phyloP scores from a whole-genome alignment of 331 rosid species.

The Cucumis variabilis region DNA sequence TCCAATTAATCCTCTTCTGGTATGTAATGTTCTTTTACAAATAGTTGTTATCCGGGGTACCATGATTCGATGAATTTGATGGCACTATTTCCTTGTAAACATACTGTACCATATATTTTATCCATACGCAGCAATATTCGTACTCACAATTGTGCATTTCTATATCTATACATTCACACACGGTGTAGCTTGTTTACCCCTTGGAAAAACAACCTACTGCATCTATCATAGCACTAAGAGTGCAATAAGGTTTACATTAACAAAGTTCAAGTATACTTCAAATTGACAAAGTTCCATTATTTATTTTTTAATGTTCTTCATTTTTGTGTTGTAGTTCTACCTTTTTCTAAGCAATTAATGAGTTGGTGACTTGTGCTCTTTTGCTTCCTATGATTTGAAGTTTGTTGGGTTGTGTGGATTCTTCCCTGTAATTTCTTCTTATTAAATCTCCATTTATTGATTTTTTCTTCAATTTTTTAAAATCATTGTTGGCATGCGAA shows the following conservation, averaged over 20 bases:
- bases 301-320: background rate
- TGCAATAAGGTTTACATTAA: no score
- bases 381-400: background rate
- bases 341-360: background rate
- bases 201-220: no score
- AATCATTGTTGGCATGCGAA: background rate
- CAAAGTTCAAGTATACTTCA: no score
- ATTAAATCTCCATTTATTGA: background rate
- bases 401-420: background rate
- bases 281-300: no score
- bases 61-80: background rate
- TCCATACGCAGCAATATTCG: no score
- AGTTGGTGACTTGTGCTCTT: background rate
- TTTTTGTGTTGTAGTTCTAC: background rate
- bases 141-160: no score
- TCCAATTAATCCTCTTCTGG: conserved; percentile 90
- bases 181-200: no score
- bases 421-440: background rate
- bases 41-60: background rate
- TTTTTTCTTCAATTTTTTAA: background rate
- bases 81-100: no score
- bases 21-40: conserved; percentile 34
- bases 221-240: no score
- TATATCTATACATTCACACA: no score
- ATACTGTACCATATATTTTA: no score